Evolutionary conservation across 805 yeast genomes (phyloP).

Genomic region (Pachysolen tannophilus): DNA sequence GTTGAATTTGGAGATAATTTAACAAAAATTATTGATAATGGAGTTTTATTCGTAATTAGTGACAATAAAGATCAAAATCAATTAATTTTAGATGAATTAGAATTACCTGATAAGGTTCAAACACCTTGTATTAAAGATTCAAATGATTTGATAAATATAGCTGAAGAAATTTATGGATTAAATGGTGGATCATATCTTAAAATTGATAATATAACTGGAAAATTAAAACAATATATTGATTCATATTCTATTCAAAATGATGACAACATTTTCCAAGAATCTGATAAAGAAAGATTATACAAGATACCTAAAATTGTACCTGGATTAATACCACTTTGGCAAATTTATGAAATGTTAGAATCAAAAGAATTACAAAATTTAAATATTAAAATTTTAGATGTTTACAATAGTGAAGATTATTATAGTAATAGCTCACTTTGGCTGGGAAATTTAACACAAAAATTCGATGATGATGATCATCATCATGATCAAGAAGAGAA

Average conservation of each 20-base stretch:
- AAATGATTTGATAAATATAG: slow-evolving; percentile 11
- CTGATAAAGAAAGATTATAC: not conserved
- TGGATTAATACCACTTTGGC: slow-evolving; percentile 41
- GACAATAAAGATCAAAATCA: slow-evolving; percentile 1
- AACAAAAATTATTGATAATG: slow-evolving; percentile 22
- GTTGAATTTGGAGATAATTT: slow-evolving; percentile 20
- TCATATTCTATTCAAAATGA: too few species aligned
- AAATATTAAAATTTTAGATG: too few species aligned
- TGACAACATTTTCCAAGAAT: not conserved
- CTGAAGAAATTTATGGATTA: slow-evolving; percentile 32
- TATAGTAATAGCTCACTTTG: too few species aligned
- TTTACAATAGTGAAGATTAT: too few species aligned
- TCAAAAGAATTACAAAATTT: too few species aligned
- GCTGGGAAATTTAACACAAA: too few species aligned
- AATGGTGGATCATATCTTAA: slow-evolving; percentile 19
- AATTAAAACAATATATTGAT: too few species aligned
- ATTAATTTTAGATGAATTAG: slow-evolving; percentile 1
- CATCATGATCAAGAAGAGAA: too few species aligned
- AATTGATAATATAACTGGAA: not conserved
- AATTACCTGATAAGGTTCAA: slow-evolving; percentile 1
- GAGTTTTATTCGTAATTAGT: slow-evolving; percentile 20
- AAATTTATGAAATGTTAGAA: slow-evolving; percentile 31
- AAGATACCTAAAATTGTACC: slow-evolving; percentile 38
- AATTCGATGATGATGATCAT: too few species aligned
- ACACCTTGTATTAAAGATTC: not conserved